Conservation (phyloP, 106 monocot genomes). For the Apostasia shenzhenica region DNA sequence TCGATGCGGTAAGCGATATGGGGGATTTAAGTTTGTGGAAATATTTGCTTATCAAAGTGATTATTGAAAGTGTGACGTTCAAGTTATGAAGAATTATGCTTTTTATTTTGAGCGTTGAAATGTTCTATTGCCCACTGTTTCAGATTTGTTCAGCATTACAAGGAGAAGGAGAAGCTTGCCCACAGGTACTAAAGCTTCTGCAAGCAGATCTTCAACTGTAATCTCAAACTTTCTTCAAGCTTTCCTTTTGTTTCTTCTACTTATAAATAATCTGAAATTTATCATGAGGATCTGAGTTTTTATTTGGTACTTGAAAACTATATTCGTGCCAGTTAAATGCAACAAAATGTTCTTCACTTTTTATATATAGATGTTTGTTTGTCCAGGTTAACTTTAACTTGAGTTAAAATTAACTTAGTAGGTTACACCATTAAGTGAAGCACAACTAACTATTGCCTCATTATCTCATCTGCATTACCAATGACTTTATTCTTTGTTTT, state of each 20-base stretch:
- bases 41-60: too few relatives aligned
- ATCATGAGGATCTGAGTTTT: neutral
- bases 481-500: too few relatives aligned
- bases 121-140: neutral
- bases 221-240: neutral
- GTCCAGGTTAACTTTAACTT: neutral
- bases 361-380: neutral
- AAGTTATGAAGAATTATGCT: too few relatives aligned
- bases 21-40: too few relatives aligned
- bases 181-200: constrained; percentile 36
- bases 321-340: neutral
- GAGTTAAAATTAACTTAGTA: neutral
- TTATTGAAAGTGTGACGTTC: too few relatives aligned
- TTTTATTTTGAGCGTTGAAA: too few relatives aligned
- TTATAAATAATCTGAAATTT: neutral
- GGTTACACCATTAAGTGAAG: too few relatives aligned
- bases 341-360: neutral
- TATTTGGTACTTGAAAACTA: neutral
- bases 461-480: too few relatives aligned
- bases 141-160: constrained; percentile 41
- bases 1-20: too few relatives aligned
- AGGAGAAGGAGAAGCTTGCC: constrained; percentile 54
- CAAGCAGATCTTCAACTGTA: neutral
- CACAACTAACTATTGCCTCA: too few relatives aligned
- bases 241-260: neutral